Conservation (phyloP, 2,329 filamentous ascomycete species). For the Alternaria sp. region DNA sequence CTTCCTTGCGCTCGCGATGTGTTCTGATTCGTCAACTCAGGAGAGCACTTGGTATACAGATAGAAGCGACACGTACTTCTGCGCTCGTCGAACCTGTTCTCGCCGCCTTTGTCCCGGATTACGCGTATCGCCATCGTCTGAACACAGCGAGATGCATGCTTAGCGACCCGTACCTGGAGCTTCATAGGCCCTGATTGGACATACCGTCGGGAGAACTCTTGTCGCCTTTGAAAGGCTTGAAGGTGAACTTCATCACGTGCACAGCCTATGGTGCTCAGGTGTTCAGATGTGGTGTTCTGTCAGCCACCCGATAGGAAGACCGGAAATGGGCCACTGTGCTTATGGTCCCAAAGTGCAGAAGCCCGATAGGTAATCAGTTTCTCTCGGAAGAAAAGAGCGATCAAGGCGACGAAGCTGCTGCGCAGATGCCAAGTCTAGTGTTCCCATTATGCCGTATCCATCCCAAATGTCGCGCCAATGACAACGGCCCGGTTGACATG, state of each 20-base stretch:
- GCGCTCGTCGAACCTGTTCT: constrained; percentile 48
- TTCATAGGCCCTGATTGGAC: not conserved
- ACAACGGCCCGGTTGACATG: not conserved
- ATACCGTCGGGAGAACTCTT: constrained; percentile 1
- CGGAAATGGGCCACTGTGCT: not conserved
- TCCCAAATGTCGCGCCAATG: not conserved
- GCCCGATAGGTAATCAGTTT: not conserved
- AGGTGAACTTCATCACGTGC: constrained; percentile 20
- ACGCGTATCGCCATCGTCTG: constrained; percentile 1
- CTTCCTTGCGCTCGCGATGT: constrained; percentile 44
- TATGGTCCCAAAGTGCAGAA: not conserved
- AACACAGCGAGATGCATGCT: not conserved
- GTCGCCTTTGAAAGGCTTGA: constrained; percentile 16
- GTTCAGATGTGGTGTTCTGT: not conserved
- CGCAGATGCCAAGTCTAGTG: not conserved
- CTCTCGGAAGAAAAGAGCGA: not conserved
- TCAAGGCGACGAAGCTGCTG: not conserved
- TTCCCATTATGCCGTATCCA: not conserved
- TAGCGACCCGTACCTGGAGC: not conserved
- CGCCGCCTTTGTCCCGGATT: constrained; percentile 31
- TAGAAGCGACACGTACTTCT: constrained; percentile 24
- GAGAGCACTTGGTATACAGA: not conserved
- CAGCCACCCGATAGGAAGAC: not conserved
- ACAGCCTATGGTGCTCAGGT: not conserved
- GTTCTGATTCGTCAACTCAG: constrained; percentile 22